These are phyloP conservation scores for Monilinia aucupariae DNA, from an alignment of 2,329 filamentous ascomycete genomes.

Conservation along the genomic window DNA sequence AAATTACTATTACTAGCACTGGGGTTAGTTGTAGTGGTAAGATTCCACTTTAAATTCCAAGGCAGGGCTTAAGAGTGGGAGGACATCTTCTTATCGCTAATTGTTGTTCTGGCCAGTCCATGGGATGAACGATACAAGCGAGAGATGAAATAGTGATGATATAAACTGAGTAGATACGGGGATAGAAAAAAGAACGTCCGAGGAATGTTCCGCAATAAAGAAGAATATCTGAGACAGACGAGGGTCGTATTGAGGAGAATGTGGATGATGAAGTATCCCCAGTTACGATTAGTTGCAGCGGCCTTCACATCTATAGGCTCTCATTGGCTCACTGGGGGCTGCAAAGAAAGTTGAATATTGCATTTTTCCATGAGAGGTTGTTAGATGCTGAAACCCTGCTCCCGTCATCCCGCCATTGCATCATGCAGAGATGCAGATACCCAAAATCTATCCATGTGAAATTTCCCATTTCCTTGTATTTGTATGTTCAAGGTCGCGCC, in stretches of 20 bases:
- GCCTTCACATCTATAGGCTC: background rate
- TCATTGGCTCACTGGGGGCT: background rate
- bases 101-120: background rate
- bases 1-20: no score
- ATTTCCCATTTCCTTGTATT: background rate
- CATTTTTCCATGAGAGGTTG: background rate
- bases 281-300: background rate
- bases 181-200: background rate
- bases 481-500: background rate
- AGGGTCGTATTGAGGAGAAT: background rate
- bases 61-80: background rate
- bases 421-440: background rate
- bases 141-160: background rate
- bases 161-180: background rate
- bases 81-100: background rate
- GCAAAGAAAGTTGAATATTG: background rate
- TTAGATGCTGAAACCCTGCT: background rate
- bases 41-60: background rate
- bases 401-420: background rate
- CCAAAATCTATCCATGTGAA: background rate
- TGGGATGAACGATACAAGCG: background rate
- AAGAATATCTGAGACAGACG: background rate
- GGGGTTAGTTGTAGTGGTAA: background rate
- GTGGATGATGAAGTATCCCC: background rate
- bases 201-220: background rate